These are phyloP conservation scores for Geotrichum bryndzae DNA, from an alignment of 1,139 yeast species.

Conservation along the genomic window DNA sequence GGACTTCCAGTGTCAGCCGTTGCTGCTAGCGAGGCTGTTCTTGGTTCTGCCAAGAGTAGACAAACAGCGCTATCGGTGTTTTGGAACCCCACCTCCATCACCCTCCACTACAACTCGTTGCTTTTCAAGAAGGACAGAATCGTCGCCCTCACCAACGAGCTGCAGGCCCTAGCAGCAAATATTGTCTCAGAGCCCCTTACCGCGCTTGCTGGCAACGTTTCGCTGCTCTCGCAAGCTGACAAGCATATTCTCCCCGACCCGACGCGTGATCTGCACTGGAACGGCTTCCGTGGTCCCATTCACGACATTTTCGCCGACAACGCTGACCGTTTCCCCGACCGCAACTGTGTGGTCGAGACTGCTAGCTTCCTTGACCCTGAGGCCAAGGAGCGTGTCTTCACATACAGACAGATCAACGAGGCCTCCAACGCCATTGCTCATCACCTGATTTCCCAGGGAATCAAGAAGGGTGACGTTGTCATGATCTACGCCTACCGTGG, in stretches of 20 bases:
- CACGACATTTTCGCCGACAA: conserved; percentile 89
- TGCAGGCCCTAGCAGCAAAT: conserved; percentile 46
- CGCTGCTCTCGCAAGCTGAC: conserved; percentile 63
- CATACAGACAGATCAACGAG: conserved; percentile 78
- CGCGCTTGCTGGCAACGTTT: conserved; percentile 50
- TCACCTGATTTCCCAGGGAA: conserved; percentile 73
- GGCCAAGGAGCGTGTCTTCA: conserved; percentile 62
- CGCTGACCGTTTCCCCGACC: conserved; percentile 75
- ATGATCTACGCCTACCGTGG: conserved; percentile 98
- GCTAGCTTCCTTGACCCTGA: conserved; percentile 53
- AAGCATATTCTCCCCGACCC: conserved; percentile 72
- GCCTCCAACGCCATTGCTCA: conserved; percentile 95
- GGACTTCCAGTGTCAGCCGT: neutral
- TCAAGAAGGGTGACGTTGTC: conserved; percentile 85
- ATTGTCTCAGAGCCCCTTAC: conserved; percentile 28
- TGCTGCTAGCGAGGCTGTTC: conserved; percentile 22
- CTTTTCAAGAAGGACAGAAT: conserved; percentile 69
- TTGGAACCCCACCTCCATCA: conserved; percentile 35
- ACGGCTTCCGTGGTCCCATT: conserved; percentile 86
- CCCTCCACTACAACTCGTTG: conserved; percentile 66
- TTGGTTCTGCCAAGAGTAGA: conserved; percentile 27
- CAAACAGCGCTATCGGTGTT: conserved; percentile 58
- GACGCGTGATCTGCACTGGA: conserved; percentile 80
- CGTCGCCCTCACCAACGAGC: conserved; percentile 64
- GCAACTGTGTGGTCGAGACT: conserved; percentile 89